Evolutionary conservation across 176 grass and related monocot species (phyloP).

Genomic region (Avena atlantica): DNA sequence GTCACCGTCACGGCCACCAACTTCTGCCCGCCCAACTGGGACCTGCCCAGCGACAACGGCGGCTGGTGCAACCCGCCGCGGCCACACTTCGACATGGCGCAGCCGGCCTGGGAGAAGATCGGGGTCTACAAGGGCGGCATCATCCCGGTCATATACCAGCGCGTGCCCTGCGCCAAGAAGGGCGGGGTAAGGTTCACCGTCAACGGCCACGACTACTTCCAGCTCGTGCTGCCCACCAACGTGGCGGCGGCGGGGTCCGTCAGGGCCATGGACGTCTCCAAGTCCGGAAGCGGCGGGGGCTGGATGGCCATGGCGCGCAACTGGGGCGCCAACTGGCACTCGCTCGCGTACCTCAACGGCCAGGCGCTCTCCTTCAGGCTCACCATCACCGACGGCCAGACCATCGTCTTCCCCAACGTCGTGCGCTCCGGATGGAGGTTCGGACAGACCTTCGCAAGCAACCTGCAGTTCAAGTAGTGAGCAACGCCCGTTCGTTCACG

Average conservation of each 20-base stretch:
- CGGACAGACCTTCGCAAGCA: slow-evolving; percentile 8
- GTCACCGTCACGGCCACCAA: slow-evolving; percentile 68
- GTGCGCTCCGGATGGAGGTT: background rate
- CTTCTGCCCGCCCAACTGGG: slow-evolving; percentile 81
- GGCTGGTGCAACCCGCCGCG: slow-evolving; percentile 66
- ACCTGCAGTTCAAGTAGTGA: slow-evolving; percentile 33
- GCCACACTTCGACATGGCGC: slow-evolving; percentile 64
- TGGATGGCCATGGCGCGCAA: slow-evolving; percentile 69
- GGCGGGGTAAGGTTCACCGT: background rate
- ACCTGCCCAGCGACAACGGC: slow-evolving; percentile 36
- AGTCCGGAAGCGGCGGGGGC: background rate
- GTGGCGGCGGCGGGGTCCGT: slow-evolving; percentile 3
- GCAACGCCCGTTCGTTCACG: background rate
- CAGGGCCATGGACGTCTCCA: slow-evolving; percentile 17
- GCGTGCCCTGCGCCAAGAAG: slow-evolving; percentile 4
- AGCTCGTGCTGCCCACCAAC: background rate
- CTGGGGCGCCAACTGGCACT: slow-evolving; percentile 75
- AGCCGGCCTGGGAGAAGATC: slow-evolving; percentile 80
- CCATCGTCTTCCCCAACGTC: slow-evolving; percentile 11
- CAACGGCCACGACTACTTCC: slow-evolving; percentile 10
- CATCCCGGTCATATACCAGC: slow-evolving; percentile 66
- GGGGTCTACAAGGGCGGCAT: slow-evolving; percentile 61
- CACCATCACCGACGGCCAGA: slow-evolving; percentile 31
- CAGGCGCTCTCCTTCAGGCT: slow-evolving; percentile 45
- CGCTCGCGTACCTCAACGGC: slow-evolving; percentile 41